Evolutionary conservation across 1,284 basidiomycete genomes (phyloP).

Genomic region (Athelia sp.): DNA sequence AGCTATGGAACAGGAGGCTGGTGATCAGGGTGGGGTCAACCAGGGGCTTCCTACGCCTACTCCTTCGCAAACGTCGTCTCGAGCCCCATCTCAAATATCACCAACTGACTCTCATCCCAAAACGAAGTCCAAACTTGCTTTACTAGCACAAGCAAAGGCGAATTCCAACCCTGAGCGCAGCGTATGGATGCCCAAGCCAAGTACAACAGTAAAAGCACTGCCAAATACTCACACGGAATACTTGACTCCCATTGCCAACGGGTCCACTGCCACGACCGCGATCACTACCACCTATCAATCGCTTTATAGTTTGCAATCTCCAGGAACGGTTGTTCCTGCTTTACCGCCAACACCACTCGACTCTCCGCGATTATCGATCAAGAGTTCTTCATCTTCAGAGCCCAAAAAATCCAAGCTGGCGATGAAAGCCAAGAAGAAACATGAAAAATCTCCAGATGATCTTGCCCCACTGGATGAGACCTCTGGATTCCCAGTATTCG

Average conservation of each 20-base stretch:
- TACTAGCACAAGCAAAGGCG: conserved; percentile 59
- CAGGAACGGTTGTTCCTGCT: not conserved
- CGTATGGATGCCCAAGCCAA: conserved; percentile 26
- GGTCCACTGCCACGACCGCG: conserved; percentile 69
- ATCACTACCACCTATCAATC: conserved; percentile 75
- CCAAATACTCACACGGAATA: conserved; percentile 55
- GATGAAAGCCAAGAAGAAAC: conserved; percentile 56
- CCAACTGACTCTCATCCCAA: conserved; percentile 13
- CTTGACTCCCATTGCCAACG: conserved; percentile 69
- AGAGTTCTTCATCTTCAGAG: conserved; percentile 12
- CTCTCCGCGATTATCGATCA: not conserved
- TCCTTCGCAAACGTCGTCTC: not conserved
- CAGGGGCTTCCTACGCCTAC: not conserved
- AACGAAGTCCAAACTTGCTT: conserved; percentile 63
- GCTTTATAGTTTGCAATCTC: conserved; percentile 46
- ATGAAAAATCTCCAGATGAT: conserved; percentile 31
- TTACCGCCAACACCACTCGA: not conserved
- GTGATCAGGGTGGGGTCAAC: not conserved
- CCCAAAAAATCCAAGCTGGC: conserved; percentile 61
- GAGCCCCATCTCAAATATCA: conserved; percentile 7
- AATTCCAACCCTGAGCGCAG: conserved; percentile 28
- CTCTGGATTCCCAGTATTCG: conserved; percentile 8
- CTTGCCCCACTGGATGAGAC: conserved; percentile 31
- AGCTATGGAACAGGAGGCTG: conserved; percentile 30
- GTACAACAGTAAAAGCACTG: conserved; percentile 22